These are phyloP conservation scores for Tulasnella sp. DNA, from an alignment of 768 basidiomycete genomes.

Conservation along the genomic window DNA sequence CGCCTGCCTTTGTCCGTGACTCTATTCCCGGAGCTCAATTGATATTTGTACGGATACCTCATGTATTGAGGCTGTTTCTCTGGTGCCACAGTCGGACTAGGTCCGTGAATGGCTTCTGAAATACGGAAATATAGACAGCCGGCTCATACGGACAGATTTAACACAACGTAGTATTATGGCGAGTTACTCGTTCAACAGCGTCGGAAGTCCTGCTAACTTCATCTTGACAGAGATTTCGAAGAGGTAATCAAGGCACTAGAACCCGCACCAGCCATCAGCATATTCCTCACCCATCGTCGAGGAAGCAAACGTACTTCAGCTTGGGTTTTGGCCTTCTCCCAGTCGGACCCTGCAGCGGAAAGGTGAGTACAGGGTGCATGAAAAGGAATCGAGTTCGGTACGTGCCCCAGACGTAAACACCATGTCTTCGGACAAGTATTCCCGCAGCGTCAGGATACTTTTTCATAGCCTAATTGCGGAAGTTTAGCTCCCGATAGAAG, in stretches of 20 bases:
- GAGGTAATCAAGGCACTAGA: conserved; percentile 77
- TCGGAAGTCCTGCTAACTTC: conserved; percentile 38
- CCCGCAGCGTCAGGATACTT: conserved; percentile 69
- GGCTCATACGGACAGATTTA: too few species aligned
- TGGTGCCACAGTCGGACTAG: too few species aligned
- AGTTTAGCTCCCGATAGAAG: neutral
- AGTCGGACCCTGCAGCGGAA: conserved; percentile 41
- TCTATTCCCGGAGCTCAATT: too few species aligned
- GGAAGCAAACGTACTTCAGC: conserved; percentile 43
- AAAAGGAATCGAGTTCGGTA: neutral
- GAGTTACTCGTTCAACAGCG: neutral
- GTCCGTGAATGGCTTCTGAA: too few species aligned
- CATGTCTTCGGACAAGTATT: conserved; percentile 66
- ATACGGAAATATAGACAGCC: too few species aligned
- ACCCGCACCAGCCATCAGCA: neutral
- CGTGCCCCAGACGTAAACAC: conserved; percentile 79
- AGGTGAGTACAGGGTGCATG: neutral
- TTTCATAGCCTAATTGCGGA: conserved; percentile 44
- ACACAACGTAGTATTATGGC: neutral
- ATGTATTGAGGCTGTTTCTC: too few species aligned
- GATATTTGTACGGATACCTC: too few species aligned
- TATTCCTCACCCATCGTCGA: neutral
- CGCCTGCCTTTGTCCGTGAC: too few species aligned
- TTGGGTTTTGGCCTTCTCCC: conserved; percentile 86
- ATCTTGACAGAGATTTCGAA: conserved; percentile 83